Conservation (phyloP, 2,329 filamentous ascomycete species). For the Cryphonectria parasitica region DNA sequence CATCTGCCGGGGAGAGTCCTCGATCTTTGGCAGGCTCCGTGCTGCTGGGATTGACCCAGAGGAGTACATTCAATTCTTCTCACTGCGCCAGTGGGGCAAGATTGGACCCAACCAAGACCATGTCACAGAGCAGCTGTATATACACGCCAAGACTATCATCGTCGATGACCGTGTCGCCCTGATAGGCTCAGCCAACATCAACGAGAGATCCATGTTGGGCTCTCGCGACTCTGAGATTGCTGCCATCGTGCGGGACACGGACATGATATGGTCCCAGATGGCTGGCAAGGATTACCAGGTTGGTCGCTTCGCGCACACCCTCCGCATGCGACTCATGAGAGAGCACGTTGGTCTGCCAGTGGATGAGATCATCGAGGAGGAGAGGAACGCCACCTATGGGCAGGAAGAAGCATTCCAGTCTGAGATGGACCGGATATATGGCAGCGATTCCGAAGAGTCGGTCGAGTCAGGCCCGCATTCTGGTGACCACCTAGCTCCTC, state of each 20-base stretch:
- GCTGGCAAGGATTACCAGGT: slow-evolving; percentile 86
- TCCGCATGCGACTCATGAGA: slow-evolving; percentile 92
- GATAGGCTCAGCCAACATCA: slow-evolving; percentile 98
- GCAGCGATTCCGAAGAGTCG: slow-evolving; percentile 45
- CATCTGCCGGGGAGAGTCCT: slow-evolving; percentile 89
- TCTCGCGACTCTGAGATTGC: slow-evolving; percentile 91
- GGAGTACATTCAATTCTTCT: slow-evolving; percentile 95
- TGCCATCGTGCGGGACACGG: slow-evolving; percentile 86
- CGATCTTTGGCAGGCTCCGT: slow-evolving; percentile 85
- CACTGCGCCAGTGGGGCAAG: slow-evolving; percentile 87
- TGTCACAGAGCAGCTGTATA: slow-evolving; percentile 95
- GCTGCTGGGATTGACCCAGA: slow-evolving; percentile 85
- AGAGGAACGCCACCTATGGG: slow-evolving; percentile 69
- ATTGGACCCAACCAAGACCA: slow-evolving; percentile 81
- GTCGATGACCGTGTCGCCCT: slow-evolving; percentile 92
- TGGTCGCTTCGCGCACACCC: slow-evolving; percentile 87
- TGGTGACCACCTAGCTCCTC: slow-evolving; percentile 12
- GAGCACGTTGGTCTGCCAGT: slow-evolving; percentile 97
- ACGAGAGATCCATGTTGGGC: slow-evolving; percentile 94
- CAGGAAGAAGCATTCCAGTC: slow-evolving; percentile 56
- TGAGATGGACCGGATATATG: slow-evolving; percentile 67
- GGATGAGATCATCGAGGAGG: slow-evolving; percentile 84
- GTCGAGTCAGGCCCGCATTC: slow-evolving; percentile 18
- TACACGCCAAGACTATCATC: slow-evolving; percentile 95
- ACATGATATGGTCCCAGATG: slow-evolving; percentile 93